phyloP scores from a whole-genome alignment of 1,284 basidiomycete genomes.

The Cutaneotrichosporon mucoides region DNA sequence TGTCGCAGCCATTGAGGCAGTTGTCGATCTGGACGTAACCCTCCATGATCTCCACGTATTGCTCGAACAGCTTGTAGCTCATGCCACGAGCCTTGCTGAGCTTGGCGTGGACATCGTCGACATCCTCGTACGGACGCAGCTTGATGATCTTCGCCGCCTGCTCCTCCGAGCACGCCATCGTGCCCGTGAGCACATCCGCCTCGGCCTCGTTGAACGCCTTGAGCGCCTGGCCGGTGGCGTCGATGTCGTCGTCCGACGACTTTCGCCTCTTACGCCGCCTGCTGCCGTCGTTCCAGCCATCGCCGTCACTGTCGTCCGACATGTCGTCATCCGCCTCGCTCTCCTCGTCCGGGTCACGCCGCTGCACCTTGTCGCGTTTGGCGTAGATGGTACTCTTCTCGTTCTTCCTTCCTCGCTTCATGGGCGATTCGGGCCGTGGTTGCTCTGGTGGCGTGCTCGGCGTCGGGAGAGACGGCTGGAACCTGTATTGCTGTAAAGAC shows the following conservation, averaged over 20 bases:
- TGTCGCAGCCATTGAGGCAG: constrained; percentile 82
- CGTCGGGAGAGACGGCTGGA: constrained; percentile 3
- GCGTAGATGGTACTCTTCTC: constrained; percentile 49
- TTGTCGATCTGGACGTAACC: constrained; percentile 88
- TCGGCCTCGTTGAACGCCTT: constrained; percentile 81
- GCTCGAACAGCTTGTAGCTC: constrained; percentile 83
- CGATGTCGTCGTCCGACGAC: constrained; percentile 36
- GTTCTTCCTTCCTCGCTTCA: constrained; percentile 26
- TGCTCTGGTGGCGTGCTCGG: neutral
- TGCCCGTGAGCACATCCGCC: constrained; percentile 71
- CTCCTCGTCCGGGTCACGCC: constrained; percentile 56
- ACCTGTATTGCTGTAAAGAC: constrained; percentile 4
- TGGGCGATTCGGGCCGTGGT: neutral
- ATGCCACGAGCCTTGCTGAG: constrained; percentile 88
- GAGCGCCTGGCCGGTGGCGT: constrained; percentile 57
- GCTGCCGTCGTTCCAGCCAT: constrained; percentile 38
- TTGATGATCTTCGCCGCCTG: constrained; percentile 78
- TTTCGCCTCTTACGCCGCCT: constrained; percentile 25
- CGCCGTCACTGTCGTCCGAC: constrained; percentile 32
- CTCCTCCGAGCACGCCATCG: constrained; percentile 78
- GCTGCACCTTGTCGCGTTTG: constrained; percentile 30
- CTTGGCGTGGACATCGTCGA: constrained; percentile 71
- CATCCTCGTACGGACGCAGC: constrained; percentile 72
- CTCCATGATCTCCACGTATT: constrained; percentile 80
- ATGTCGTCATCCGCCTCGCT: constrained; percentile 27